A percentile compares a stretch with the other conserved stretches of the same genome.
Evolutionary conservation across 768 basidiomycete genomes (phyloP).

Genomic region (Tylopilus plumbeoviolaceoides): DNA sequence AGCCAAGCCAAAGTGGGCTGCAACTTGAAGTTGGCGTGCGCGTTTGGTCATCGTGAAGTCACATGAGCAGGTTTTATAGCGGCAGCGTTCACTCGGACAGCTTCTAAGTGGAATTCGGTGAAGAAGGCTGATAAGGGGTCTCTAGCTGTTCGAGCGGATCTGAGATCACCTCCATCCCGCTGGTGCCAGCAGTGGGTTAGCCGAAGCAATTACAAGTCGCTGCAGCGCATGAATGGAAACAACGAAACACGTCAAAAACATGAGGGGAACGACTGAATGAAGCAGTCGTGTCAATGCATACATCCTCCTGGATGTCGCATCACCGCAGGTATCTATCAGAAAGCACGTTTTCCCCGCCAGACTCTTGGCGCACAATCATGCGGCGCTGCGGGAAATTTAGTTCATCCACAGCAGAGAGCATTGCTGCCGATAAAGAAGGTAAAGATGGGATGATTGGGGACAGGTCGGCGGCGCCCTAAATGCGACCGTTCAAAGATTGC

Average conservation of each 20-base stretch:
- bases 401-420: constrained; percentile 11
- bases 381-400: constrained; percentile 10
- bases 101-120: constrained; percentile 17
- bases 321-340: constrained; percentile 1
- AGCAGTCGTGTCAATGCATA: constrained; percentile 4
- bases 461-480: constrained; percentile 24
- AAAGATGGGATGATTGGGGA: constrained; percentile 24
- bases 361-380: constrained; percentile 7
- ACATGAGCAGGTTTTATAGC: too few species aligned
- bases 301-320: constrained; percentile 14
- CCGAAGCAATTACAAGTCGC: constrained; percentile 15
- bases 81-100: constrained; percentile 4
- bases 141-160: constrained; percentile 14
- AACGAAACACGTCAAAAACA: constrained; percentile 26
- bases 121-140: constrained; percentile 28
- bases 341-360: constrained; percentile 6
- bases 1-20: constrained; percentile 2
- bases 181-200: constrained; percentile 10
- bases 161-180: constrained; percentile 22
- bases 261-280: constrained; percentile 19
- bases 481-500: constrained; percentile 8
- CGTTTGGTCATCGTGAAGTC: constrained; percentile 19
- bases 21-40: constrained; percentile 8
- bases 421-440: constrained; percentile 23
- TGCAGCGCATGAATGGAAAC: constrained; percentile 11